Percentiles rank a stretch among this genome's conserved stretches.
phyloP scores from a whole-genome alignment of 805 yeast species.

The Tetrapisispora phaffii region DNA sequence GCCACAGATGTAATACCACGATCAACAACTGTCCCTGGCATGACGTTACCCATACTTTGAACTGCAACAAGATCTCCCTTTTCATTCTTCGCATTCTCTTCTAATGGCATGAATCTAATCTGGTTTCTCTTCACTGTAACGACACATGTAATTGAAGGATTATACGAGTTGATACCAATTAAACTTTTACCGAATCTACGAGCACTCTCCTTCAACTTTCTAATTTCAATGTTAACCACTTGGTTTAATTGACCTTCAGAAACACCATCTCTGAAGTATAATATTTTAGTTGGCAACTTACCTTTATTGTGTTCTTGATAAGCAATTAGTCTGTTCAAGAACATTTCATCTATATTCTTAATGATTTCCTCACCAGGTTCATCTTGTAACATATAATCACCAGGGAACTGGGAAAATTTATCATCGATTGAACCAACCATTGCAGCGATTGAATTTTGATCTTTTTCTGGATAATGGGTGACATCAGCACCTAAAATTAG shows the following conservation, averaged over 20 bases:
- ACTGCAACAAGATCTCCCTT: constrained; percentile 16
- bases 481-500: constrained; percentile 20
- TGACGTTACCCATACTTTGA: constrained; percentile 18
- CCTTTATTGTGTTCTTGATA: constrained; percentile 14
- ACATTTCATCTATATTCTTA: constrained; percentile 10
- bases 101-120: constrained; percentile 17
- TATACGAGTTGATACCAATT: constrained; percentile 7
- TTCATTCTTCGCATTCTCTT: constrained; percentile 14
- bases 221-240: constrained; percentile 17
- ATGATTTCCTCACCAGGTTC: constrained; percentile 17
- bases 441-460: constrained; percentile 17
- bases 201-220: constrained; percentile 11
- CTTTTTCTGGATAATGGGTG: constrained; percentile 19
- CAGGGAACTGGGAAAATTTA: constrained; percentile 18
- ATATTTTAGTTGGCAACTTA: constrained; percentile 16
- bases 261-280: constrained; percentile 20
- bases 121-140: constrained; percentile 19
- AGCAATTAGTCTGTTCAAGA: constrained; percentile 10
- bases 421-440: constrained; percentile 15
- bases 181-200: constrained; percentile 8
- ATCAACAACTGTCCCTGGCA: constrained; percentile 21
- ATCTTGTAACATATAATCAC: constrained; percentile 14
- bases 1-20: constrained; percentile 19
- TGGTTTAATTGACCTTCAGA: constrained; percentile 18
- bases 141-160: constrained; percentile 14